Evolutionary conservation across 2,329 filamentous ascomycete species (phyloP).

Genomic region (Fulvia fulva): DNA sequence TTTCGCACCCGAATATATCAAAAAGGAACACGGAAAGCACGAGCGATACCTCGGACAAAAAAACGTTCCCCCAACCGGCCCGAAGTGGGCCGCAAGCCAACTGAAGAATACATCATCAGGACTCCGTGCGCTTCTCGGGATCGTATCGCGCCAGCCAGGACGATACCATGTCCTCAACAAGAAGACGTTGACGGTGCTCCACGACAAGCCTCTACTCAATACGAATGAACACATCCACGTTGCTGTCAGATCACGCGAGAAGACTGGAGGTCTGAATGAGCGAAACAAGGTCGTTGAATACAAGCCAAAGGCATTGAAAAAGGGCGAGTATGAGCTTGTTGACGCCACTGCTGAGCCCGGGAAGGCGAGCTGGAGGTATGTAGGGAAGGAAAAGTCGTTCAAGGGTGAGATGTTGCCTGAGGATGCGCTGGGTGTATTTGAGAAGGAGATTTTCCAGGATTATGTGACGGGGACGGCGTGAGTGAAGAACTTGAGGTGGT

Average conservation of each 20-base stretch:
- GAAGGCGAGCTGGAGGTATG: conserved; percentile 13
- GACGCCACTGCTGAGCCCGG: conserved; percentile 9
- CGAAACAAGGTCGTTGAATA: conserved; percentile 7
- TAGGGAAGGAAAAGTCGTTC: conserved; percentile 11
- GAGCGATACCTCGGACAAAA: conserved; percentile 4
- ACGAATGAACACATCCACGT: conserved; percentile 15
- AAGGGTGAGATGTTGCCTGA: conserved; percentile 8
- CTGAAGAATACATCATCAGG: conserved; percentile 10
- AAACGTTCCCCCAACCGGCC: conserved; percentile 8
- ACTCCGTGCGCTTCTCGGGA: conserved; percentile 9
- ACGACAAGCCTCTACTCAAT: conserved; percentile 11
- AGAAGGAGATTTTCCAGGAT: conserved; percentile 13
- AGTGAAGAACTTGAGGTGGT: neutral
- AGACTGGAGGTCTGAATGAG: conserved; percentile 12
- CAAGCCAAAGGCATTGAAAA: conserved; percentile 10
- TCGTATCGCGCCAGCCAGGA: conserved; percentile 7
- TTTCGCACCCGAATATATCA: conserved; percentile 31
- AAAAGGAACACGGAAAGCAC: conserved; percentile 13
- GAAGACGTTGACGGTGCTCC: conserved; percentile 8
- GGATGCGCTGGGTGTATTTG: conserved; percentile 10
- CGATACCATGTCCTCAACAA: conserved; percentile 14
- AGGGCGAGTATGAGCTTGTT: conserved; percentile 11
- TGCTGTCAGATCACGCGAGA: conserved; percentile 7
- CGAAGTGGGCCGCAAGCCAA: conserved; percentile 11
- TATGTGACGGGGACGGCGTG: conserved; percentile 4